Evolutionary conservation across 139 green algal genomes (phyloP), one percentile per base, ranked within the genome.

Genomic region (Dunaliella primolecta): DNA sequence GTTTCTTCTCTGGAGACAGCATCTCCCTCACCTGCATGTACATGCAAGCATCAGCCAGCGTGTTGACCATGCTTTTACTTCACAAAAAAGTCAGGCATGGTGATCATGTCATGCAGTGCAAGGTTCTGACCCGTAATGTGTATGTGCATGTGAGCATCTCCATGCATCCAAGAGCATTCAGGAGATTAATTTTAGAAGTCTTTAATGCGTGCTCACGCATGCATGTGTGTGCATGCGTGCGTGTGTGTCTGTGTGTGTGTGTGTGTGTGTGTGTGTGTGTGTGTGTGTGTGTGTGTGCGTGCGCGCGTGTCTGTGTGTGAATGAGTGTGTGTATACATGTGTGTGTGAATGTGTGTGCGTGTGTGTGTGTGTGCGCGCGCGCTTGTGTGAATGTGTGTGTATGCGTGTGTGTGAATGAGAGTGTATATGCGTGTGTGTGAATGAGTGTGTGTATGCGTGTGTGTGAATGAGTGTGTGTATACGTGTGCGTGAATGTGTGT

Each of bases 181-280:
- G n/a, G n/a, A n/a, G n/a, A n/a, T n/a, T n/a, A n/a, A n/a, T n/a
- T n/a, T n/a, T n/a, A n/a, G n/a, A n/a, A n/a, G n/a, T n/a, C n/a
- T n/a, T n/a, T n/a, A n/a, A n/a, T n/a, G n/a, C n/a, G n/a, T n/a
- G n/a, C n/a, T n/a, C n/a, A n/a, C n/a, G n/a, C n/a, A n/a, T n/a
- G n/a, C n/a, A n/a, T 82, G 77, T 82, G 77, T 55, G 34, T 82
- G 77, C 46, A 25, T 82, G 77, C 46, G 77, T 82, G 34, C 46
- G 77, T 56, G 34, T 82, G 20, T 34, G 33, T 34, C 3, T 33
- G n/a, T 79, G 30, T 79, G n/a, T 79, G 72, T 79, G 72, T 79
- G 27, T 85, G 72, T 85, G 34, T 36, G 82, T 56, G 34, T 82
- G 33, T 55, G 33, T 56, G 34, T 64, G 77, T n/a, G 34, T 64